These are phyloP conservation scores for Pseudomonodictys pantanalensis DNA, from an alignment of 495 filamentous ascomycete genomes.

Conservation along the genomic window DNA sequence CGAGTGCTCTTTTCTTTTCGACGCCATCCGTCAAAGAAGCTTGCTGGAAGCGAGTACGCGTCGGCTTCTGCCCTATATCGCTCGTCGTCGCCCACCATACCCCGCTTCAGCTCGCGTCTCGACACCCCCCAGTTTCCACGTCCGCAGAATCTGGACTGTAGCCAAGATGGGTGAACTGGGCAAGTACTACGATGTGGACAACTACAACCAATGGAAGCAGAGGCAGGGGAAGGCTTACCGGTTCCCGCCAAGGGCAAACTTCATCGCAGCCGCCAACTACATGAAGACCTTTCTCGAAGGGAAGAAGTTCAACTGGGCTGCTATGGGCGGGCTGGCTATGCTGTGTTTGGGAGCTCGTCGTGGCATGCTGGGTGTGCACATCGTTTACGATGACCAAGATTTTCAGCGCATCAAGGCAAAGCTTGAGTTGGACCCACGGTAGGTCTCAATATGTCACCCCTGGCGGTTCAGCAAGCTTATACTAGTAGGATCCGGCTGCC, in stretches of 20 bases:
- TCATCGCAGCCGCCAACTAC: slow-evolving; percentile 19
- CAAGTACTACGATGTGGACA: slow-evolving; percentile 24
- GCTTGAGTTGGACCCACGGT: slow-evolving; percentile 17
- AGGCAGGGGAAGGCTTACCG: slow-evolving; percentile 11
- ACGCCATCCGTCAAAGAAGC: too few relatives aligned
- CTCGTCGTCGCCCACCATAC: too few relatives aligned
- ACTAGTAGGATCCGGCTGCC: slow-evolving; percentile 13
- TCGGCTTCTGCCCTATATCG: too few relatives aligned
- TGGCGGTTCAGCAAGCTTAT: not conserved
- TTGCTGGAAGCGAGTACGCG: too few relatives aligned
- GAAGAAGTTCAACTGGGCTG: slow-evolving; percentile 27
- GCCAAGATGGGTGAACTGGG: slow-evolving; percentile 15
- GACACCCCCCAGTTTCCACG: not conserved
- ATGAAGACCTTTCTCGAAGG: slow-evolving; percentile 21
- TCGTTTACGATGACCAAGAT: slow-evolving; percentile 23
- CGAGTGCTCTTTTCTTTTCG: not conserved
- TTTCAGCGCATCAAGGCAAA: slow-evolving; percentile 13
- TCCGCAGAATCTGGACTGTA: not conserved
- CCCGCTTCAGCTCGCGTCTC: too few relatives aligned
- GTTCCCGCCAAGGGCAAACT: slow-evolving; percentile 20
- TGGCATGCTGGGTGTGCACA: slow-evolving; percentile 21
- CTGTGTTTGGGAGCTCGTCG: slow-evolving; percentile 15
- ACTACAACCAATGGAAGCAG: slow-evolving; percentile 19
- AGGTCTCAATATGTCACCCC: not conserved
- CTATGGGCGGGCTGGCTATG: slow-evolving; percentile 22